Evolutionary conservation across 139 green algal genomes (phyloP), one percentile per base, ranked within the genome.

Genomic region (Nannochloris sp.): DNA sequence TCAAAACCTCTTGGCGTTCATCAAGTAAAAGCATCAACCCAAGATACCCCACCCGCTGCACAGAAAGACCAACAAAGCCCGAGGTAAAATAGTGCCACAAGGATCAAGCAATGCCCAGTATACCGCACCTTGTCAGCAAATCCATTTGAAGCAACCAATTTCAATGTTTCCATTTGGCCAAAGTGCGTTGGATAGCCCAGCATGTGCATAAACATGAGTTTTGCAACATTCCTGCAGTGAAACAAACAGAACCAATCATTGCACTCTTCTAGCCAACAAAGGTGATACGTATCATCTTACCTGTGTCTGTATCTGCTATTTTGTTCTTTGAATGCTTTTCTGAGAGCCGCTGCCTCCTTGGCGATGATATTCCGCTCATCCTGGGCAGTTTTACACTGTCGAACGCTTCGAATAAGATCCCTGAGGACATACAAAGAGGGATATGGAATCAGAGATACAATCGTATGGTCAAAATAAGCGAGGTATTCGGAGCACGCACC

Each of bases 121-220:
- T 13, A 13, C 4, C 56, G 57, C 28, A 91, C 87, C 82, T 97
- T 97, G 43, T 96, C 88, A 5, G 86, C 74, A 48, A 93, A 97
- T 16, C 76, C 78, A 25, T 61, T 68, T 25, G 75, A 79, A 49
- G 91, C 88, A 31, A 96, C 95, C 2, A 99, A 83, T 77, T 97
- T 97, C 13, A 99, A 75, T 14, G 91, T 97, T 78, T 98, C 94
- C 92, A 99, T 98, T 82, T 99, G 94, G 1, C 94, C 94, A 73
- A 98, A 99, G 74, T 99, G 94, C 4, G 93, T 97, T 9, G 93
- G 89, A 66, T 99, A 97, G 16, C 94, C 94, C 51, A 99, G 83
- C 93, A 99, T 99, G 80, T 98, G 94, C 31, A 98, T 95, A 71
- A 95, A 99, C 92, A 99, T 96, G 10, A 99, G 85, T 83, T 99